Base-by-base conservation (phyloP, 1,284 basidiomycete genomes). In the Ceraceosorus bombacis region DNA sequence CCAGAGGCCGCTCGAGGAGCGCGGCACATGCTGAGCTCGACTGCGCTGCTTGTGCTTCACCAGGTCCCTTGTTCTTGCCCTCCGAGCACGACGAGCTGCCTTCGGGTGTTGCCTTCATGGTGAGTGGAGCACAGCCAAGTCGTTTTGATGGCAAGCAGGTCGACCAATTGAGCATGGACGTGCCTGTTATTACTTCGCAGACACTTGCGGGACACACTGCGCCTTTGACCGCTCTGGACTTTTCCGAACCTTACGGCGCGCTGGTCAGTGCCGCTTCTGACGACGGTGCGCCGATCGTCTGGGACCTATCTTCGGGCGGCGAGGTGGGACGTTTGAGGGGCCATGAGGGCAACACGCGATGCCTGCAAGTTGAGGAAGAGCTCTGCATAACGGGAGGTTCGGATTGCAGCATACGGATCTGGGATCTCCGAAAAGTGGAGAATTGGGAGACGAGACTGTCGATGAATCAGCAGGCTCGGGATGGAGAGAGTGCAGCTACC, bases 21-120 rank as follows among this genome's bases (percentile, higher is more conserved):
- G 38, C 39, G 10, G 49, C 62, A 2, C 63, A 60, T 0, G 59
- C 65, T 5, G 15, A 43, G 2, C 55, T 57, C 37, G 62, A 65
- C 39, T 41, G 67, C 57, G 61, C 63, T 58, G 69, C 68, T n/a
- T 61, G 73, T 51, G 60, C 71, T 15, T 60, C 66, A 38, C 68
- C 70, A 48, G 72, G 67, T 8, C 93, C 94, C 0, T 88, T 89
- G 6, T 98, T 99, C 81, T 79, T 99, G 61, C 94, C 94, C 1
- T 94, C 90, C 12, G 95, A 98, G 78, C 95, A 99, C 70, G 91
- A 95, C 71, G 91, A 96, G 59, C 81, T 99, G 58, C 95, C 94
- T 5, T 85, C 86, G 5, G 90, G 90, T 4, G 86, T 97, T 4
- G 94, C 94, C 5, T 99, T 99, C 80, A 96, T 99, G 92, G 27